Percentiles rank a stretch among this genome's conserved stretches.
Conservation (phyloP, 352 stramenopile genomes). For the Pilasporangium apinafurcum region DNA sequence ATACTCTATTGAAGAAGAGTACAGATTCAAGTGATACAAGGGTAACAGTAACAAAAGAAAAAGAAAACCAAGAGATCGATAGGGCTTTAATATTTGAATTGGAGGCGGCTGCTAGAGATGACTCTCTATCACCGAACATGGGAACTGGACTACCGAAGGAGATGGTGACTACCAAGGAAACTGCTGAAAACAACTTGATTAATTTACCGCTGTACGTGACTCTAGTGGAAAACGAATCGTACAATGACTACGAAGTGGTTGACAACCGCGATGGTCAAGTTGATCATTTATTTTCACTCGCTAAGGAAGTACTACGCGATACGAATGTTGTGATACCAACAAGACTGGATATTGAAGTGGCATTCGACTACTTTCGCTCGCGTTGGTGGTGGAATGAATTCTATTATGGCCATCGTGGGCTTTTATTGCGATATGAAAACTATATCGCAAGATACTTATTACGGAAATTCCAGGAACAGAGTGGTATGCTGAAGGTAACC, state of each 20-base stretch:
- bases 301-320: slow-evolving; percentile 24
- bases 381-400: slow-evolving; percentile 29
- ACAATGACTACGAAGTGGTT: slow-evolving; percentile 23
- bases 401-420: slow-evolving; percentile 24
- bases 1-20: slow-evolving; percentile 5
- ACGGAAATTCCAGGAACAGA: slow-evolving; percentile 10
- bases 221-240: slow-evolving; percentile 53
- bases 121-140: slow-evolving; percentile 1
- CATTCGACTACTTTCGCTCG: slow-evolving; percentile 24
- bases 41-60: slow-evolving; percentile 4
- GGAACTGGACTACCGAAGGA: slow-evolving; percentile 1
- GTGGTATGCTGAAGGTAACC: slow-evolving; percentile 3
- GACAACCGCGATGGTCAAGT: too few species aligned
- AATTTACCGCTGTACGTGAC: slow-evolving; percentile 40
- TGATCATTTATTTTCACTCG: slow-evolving; percentile 40
- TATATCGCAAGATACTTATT: slow-evolving; percentile 44
- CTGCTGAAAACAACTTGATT: slow-evolving; percentile 1
- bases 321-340: slow-evolving; percentile 39
- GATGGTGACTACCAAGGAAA: background rate
- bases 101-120: slow-evolving; percentile 14
- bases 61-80: slow-evolving; percentile 5
- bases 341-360: slow-evolving; percentile 23
- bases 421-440: slow-evolving; percentile 52
- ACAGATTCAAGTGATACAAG: slow-evolving; percentile 8
- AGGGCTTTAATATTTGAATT: slow-evolving; percentile 13